These are phyloP conservation scores for Coniochaeta sp. DNA, from an alignment of 2,329 filamentous ascomycete species.

Conservation along the genomic window DNA sequence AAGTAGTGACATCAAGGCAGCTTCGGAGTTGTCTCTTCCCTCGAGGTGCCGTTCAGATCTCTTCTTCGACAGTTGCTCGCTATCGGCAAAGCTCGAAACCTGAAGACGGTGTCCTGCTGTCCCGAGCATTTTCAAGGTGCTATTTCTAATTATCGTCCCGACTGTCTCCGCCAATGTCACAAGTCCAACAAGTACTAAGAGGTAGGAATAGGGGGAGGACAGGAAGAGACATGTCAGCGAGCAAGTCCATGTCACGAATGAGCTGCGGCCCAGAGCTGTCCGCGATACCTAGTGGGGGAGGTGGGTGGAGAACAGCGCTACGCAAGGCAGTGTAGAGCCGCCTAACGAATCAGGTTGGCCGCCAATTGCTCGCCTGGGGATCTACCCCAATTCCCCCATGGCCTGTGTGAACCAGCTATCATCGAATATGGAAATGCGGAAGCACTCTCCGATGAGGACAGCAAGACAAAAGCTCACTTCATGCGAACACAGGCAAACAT, in stretches of 20 bases:
- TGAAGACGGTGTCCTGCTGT: too few relatives aligned
- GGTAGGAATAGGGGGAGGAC: too few relatives aligned
- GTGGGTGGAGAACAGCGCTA: neutral
- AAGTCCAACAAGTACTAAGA: too few relatives aligned
- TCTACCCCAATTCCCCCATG: neutral
- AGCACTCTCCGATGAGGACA: slow-evolving; percentile 10
- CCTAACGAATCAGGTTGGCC: neutral
- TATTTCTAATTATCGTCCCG: too few relatives aligned
- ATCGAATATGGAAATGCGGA: slow-evolving; percentile 19
- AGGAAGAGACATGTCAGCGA: neutral
- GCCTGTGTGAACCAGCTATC: neutral
- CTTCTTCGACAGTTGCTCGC: too few relatives aligned
- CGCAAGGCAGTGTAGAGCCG: too few relatives aligned
- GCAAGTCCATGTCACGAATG: neutral
- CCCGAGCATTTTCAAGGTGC: too few relatives aligned
- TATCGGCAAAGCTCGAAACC: too few relatives aligned
- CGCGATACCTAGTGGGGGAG: neutral
- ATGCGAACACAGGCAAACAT: neutral
- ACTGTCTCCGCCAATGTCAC: too few relatives aligned
- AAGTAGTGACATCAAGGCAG: neutral
- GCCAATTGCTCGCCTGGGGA: neutral
- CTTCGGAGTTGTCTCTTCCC: neutral
- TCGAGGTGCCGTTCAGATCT: neutral
- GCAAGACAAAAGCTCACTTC: neutral
- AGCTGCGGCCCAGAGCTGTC: neutral